Base-by-base conservation (phyloP, 768 basidiomycete species). In the Roridomyces roridus region DNA sequence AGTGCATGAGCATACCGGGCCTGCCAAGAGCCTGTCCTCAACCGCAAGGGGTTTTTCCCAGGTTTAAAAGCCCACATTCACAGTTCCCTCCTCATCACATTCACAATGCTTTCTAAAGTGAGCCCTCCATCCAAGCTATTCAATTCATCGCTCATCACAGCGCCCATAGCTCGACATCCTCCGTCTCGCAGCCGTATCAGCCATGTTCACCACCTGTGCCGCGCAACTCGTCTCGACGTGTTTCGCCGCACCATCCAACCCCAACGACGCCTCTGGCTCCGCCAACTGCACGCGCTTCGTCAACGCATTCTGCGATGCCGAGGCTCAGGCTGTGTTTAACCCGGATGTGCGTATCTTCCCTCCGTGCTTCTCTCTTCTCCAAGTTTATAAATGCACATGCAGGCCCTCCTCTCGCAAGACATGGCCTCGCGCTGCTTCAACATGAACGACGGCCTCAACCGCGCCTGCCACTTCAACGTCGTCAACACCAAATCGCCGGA, bases 351-450 rank as follows among this genome's bases (percentile, higher is more conserved):
- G 39, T n/a, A 24, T 24, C 43, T 21, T 34, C 18, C 15, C 25
- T 43, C 41, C 35, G 51, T 24, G 15, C 21, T 25, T 44, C 23
- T 44, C n/a, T 41, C 28, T 41, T 41, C 26, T 49, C 40, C 40
- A 28, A 34, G 29, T 44, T 52, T 18, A 44, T 52, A n/a, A n/a
- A n/a, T n/a, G n/a, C n/a, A n/a, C n/a, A n/a, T 52, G 31, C 42
- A 52, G 51, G 51, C 51, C 42, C 51, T 52, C 34, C 42, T 52
- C 24, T 52, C 51, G 31, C 29, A 44, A 34, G 51, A 52, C 51
- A 52, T 52, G 51, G 51, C 51, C 51, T 52, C 51, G 31, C 51
- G 51, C 51, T 52, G 51, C 51, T 52, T 52, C 18, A 52, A 43
- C 41, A 1, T 12, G 41, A 44, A 25, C 42, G 51, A 52, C 42